Percentiles rank a stretch among this genome's conserved stretches.
phyloP scores from a whole-genome alignment of 306 rosid species.

The Benincasa hispida region DNA sequence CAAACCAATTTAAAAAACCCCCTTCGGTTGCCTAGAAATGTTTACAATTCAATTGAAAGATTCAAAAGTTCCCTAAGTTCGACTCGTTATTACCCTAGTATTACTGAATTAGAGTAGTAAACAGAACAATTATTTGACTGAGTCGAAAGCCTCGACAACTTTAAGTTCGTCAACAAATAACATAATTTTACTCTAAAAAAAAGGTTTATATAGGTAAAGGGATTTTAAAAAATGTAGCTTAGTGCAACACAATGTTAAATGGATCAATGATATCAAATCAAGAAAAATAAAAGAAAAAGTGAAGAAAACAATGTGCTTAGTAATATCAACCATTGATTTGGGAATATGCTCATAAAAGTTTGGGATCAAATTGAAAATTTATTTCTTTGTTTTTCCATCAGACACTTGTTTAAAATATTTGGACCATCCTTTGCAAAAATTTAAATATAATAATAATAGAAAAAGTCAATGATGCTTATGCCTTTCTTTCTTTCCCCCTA shows the following conservation, averaged over 20 bases:
- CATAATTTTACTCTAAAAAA: no score
- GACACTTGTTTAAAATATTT: not conserved
- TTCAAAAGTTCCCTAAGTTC: no score
- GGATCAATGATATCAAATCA: not conserved
- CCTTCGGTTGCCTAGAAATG: no score
- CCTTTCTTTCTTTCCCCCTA: not conserved
- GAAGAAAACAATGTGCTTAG: not conserved
- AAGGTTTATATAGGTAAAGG: no score
- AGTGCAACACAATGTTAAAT: not conserved
- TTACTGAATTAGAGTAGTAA: no score
- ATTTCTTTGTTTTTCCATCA: not conserved
- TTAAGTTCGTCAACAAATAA: no score
- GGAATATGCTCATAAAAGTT: not conserved
- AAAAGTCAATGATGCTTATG: not conserved
- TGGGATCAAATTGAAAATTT: not conserved
- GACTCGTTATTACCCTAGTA: no score
- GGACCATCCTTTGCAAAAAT: not conserved
- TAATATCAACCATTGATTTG: conserved; percentile 1
- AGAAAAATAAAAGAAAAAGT: not conserved
- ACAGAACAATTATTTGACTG: no score
- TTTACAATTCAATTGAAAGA: no score
- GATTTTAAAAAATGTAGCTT: not conserved
- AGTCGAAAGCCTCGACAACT: no score
- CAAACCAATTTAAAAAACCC: no score
- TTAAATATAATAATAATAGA: no score